phyloP scores from a whole-genome alignment of 2,329 filamentous ascomycete genomes.

The Leptographium wingfieldii region DNA sequence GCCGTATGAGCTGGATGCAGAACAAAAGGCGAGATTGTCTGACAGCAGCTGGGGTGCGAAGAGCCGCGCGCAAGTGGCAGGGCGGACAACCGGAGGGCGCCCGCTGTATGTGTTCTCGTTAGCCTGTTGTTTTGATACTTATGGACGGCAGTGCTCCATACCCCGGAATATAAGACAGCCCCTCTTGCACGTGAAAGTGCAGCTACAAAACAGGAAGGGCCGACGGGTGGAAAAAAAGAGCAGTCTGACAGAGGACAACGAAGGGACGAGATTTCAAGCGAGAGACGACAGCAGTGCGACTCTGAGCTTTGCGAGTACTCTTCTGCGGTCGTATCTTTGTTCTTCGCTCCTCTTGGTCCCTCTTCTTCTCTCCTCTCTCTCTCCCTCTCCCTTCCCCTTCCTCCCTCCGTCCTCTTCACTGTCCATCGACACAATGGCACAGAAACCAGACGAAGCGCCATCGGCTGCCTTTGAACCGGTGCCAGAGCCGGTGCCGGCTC shows the following conservation, averaged over 20 bases:
- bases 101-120: no score
- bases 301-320: no score
- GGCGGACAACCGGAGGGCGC: not conserved
- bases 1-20: no score
- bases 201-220: not conserved
- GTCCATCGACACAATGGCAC: not conserved
- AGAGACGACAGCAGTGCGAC: no score
- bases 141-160: no score
- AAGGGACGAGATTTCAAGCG: no score
- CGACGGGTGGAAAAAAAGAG: no score
- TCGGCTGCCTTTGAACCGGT: not conserved
- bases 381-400: not conserved
- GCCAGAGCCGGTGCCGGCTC: not conserved
- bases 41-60: no score
- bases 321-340: no score
- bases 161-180: not conserved
- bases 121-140: no score
- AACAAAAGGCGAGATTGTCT: not conserved
- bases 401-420: not conserved
- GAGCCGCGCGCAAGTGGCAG: not conserved
- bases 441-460: conserved; percentile 8
- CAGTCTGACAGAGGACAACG: no score
- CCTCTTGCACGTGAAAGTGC: not conserved
- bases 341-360: not conserved
- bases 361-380: not conserved